Evolutionary conservation across 148 eudicot genomes (phyloP), one percentile per base, ranked within the genome.

Genomic region (Rhododendron kiyosumense): DNA sequence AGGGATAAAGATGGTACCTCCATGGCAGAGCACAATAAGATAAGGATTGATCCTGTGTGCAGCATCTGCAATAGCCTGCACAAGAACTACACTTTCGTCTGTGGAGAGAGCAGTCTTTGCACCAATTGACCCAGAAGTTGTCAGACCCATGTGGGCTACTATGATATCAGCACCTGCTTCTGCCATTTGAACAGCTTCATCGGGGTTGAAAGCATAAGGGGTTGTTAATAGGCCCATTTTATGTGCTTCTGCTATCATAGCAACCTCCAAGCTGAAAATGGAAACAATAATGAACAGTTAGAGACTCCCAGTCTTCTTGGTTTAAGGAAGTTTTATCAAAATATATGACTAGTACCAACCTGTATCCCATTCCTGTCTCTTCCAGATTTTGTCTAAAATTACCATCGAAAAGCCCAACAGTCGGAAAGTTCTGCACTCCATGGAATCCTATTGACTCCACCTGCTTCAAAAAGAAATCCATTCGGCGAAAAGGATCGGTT

Each of bases 341-440:
- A 51, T 34, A 51, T 15, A 63, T 45, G 36, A 34, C 32, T 12
- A 67, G 69, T 48, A 88, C 77, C 26, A 93, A 95, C 99, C 95
- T 88, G 83, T 97, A 97, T 87, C 99, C 99, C 99, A 97, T 97
- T 92, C 98, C 99, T 0, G 99, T 97, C 89, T 97, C 99, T 89
- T 97, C 98, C 46, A 97, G 91, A 89, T 97, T 97, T 93, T 94
- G 94, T 87, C 99, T 93, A 87, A 97, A 97, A 83, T 93, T 95
- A 84, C 99, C 99, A 88, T 97, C 99, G 84, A 93, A 95, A 81
- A 97, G 98, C 83, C 98, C 99, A 83, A 97, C 99, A 74, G 99
- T 97, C 5, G 99, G 99, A 89, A 95, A 97, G 88, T 97, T 97
- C 84, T 97, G 99, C 84, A 97, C 98, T 52, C 99, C 99, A 57